These are phyloP conservation scores for Brettanomyces nanus DNA, from an alignment of 805 yeast species.

Conservation along the genomic window DNA sequence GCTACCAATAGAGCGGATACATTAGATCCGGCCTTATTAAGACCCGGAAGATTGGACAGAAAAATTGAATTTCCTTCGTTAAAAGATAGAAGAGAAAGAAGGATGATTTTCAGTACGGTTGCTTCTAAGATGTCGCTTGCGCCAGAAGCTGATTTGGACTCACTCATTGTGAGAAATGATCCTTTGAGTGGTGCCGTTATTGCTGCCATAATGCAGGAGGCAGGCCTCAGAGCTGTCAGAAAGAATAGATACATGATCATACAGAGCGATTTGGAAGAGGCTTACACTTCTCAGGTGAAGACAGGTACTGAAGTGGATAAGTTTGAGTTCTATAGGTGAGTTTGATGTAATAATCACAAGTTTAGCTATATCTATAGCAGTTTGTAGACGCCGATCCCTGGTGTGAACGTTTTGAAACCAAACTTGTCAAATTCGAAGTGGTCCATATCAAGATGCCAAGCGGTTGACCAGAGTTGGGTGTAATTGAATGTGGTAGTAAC, in stretches of 20 bases:
- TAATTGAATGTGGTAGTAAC: constrained; percentile 5
- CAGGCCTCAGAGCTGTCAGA: constrained; percentile 97
- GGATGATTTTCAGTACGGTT: constrained; percentile 90
- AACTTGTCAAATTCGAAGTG: constrained; percentile 50
- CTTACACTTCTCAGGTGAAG: constrained; percentile 94
- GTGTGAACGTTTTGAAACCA: constrained; percentile 35
- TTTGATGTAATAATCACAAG: not conserved
- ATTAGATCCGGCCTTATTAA: constrained; percentile 92
- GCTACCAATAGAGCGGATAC: constrained; percentile 99
- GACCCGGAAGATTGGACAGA: constrained; percentile 98
- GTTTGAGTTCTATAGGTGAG: constrained; percentile 89
- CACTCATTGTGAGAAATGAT: constrained; percentile 90
- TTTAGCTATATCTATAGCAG: too few species aligned
- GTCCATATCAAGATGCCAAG: constrained; percentile 61
- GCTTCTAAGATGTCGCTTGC: constrained; percentile 97
- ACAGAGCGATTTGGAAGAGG: constrained; percentile 96
- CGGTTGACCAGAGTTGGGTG: constrained; percentile 27
- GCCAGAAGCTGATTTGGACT: constrained; percentile 95
- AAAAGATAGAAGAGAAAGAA: constrained; percentile 95
- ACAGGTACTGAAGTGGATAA: constrained; percentile 92
- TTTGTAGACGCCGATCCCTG: constrained; percentile 59
- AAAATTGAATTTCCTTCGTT: constrained; percentile 95
- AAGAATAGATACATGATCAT: constrained; percentile 95
- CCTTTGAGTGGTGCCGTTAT: constrained; percentile 95
- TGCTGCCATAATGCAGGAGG: constrained; percentile 99